Conservation (phyloP, 2,329 filamentous ascomycete genomes). For the Scolecobasidium constrictum region DNA sequence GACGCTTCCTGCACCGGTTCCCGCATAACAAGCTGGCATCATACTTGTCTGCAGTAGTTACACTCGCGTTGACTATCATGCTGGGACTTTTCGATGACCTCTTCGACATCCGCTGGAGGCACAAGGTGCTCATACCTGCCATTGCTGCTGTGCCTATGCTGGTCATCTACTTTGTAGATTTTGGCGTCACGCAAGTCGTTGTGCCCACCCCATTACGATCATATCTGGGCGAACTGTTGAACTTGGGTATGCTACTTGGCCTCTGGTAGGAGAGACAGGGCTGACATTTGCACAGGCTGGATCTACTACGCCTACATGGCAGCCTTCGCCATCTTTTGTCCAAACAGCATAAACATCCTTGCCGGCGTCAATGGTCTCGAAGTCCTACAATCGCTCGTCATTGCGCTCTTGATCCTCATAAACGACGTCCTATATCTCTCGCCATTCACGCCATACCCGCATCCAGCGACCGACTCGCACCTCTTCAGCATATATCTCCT, state of each 20-base stretch:
- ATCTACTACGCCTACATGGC: conserved; percentile 96
- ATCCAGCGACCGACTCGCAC: conserved; percentile 91
- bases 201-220: conserved; percentile 76
- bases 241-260: conserved; percentile 44
- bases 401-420: conserved; percentile 69
- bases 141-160: conserved; percentile 89
- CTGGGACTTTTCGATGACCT: conserved; percentile 92
- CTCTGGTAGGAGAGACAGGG: conserved; percentile 12
- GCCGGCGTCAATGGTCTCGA: conserved; percentile 98
- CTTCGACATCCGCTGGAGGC: conserved; percentile 96
- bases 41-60: conserved; percentile 87
- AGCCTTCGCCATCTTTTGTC: conserved; percentile 89
- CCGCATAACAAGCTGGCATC: conserved; percentile 95
- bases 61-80: conserved; percentile 80
- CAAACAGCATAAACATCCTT: conserved; percentile 99
- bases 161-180: conserved; percentile 96
- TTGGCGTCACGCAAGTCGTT: conserved; percentile 91
- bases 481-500: conserved; percentile 93
- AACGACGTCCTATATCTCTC: conserved; percentile 83
- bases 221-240: conserved; percentile 74
- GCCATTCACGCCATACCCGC: conserved; percentile 63
- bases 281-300: conserved; percentile 24
- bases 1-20: conserved; percentile 80
- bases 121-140: conserved; percentile 96
- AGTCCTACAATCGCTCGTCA: conserved; percentile 84